Evolutionary conservation across 164 flowering plant species (phyloP), one percentile per base, ranked within the genome.

Genomic region (Sedum album): DNA sequence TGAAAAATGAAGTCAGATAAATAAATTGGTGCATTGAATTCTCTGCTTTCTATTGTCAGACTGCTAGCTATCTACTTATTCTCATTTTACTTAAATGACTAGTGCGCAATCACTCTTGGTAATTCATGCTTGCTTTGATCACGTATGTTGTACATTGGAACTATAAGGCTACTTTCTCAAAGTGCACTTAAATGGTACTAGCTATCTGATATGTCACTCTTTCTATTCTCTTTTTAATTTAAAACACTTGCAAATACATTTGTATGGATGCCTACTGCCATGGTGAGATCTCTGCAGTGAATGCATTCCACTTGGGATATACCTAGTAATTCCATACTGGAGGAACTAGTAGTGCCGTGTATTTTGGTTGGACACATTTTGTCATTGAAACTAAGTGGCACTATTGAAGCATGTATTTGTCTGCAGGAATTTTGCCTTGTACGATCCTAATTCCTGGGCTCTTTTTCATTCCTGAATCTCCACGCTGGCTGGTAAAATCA

Each of bases 391-490:
- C 17, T 30, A 38, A 7, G 11, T 60, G 25, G 25, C 41, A 20
- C 26, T 60, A 25, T 51, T 20, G 38, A 69, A 66, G 46, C 36
- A 64, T 72, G 0, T 57, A 18, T 57, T 57, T 33, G 4, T 13
- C 35, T 80, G 61, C 88, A 93, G 98, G 98, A 78, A 83, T 83
- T 57, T 76, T 93, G 69, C 98, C 98, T 18, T 87, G 97, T 76
- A 79, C 89, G 36, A 75, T 88, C 67, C 76, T 93, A 82, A 93
- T 93, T 73, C 96, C 97, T 65, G 98, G 85, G 23, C 83, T 93
- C 7, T 93, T 93, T 82, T 93, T 93, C 81, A 85, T 93, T 75
- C 98, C 98, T 30, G 97, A 93, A 77, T 93, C 98, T 74, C 98
- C 98, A 60, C 82, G 98, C 51, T 91, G 98, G 98, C 85, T 93